Base-by-base conservation (phyloP, 768 basidiomycete genomes). In the Megacollybia marginata region DNA sequence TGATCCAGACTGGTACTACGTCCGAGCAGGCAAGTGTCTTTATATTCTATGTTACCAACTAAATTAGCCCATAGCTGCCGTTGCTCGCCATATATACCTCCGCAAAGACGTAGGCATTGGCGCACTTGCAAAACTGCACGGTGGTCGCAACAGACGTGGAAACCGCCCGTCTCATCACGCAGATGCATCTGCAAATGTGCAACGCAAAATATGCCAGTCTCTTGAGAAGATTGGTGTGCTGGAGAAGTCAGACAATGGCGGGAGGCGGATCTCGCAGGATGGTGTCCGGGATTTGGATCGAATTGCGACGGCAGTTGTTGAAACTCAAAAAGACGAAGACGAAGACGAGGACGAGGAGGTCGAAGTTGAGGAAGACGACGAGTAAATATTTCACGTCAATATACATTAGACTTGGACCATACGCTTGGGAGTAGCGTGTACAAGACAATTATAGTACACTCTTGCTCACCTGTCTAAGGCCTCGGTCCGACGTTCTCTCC, bases 51-150 rank as follows among this genome's bases (percentile, higher is more conserved):
- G n/a, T 16, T n/a, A 48, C n/a, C 15, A 1, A 3, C 28, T 10
- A 11, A 35, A 2, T 31, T 11, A 50, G 33, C 33, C n/a, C 48
- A 40, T 61, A 96, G 94, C 94, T 66, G 91, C 94, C 56, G 73
- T 98, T 62, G 95, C 95, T 71, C 87, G 95, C 64, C 95, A 97
- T 85, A 96, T 97, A 72, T 98, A 99, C 82, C 88, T 99, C 68
- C 91, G 95, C 68, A 94, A 95, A 76, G 88, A 91, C 65, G 91
- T 94, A 61, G 93, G 93, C 62, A 82, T 95, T 56, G 93, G 92
- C 61, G 88, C 88, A 28, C 81, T 96, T 34, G 84, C 81, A 71
- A 98, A 96, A 80, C 87, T 97, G 38, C 93, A 98, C 73, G 96
- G 96, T 68, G 89, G 90, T 55, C 85, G 90, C 65, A 92, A 93